Conservation (phyloP, 805 yeast genomes). For the Ogataea pini region DNA sequence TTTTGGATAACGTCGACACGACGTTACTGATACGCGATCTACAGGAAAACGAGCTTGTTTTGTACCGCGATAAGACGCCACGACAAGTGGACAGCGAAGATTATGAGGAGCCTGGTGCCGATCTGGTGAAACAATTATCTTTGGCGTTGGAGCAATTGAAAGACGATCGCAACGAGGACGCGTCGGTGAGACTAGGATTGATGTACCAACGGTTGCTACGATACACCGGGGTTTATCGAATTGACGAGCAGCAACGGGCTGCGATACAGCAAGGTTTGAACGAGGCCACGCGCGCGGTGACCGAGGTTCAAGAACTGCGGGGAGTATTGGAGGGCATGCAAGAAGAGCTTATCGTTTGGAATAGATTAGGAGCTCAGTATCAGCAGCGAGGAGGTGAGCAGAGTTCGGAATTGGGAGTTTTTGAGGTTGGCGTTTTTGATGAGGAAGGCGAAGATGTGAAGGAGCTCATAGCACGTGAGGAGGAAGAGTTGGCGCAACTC, state of each 20-base stretch:
- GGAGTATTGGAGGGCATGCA: conserved; percentile 22
- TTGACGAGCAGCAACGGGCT: conserved; percentile 19
- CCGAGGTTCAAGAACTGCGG: conserved; percentile 16
- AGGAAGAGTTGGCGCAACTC: conserved; percentile 44
- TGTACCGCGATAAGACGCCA: conserved; percentile 23
- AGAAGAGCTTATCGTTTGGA: conserved; percentile 22
- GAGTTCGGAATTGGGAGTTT: neutral
- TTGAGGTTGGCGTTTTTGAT: conserved; percentile 16
- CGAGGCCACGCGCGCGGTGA: conserved; percentile 21
- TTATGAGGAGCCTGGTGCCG: conserved; percentile 8
- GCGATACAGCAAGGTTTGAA: conserved; percentile 20
- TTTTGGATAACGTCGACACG: conserved; percentile 23
- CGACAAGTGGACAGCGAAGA: conserved; percentile 26
- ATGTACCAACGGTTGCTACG: conserved; percentile 22
- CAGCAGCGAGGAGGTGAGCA: conserved; percentile 3
- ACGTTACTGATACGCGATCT: conserved; percentile 27
- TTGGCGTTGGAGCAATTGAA: conserved; percentile 13
- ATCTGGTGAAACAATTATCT: conserved; percentile 6
- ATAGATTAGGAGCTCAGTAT: conserved; percentile 15
- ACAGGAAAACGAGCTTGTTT: conserved; percentile 22
- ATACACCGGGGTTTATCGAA: conserved; percentile 20
- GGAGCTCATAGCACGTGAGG: conserved; percentile 46
- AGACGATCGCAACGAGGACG: conserved; percentile 20
- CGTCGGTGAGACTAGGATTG: conserved; percentile 17
- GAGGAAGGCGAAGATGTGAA: conserved; percentile 29